phyloP scores from a whole-genome alignment of 78 protist genomes.

The Emiliania huxleyi region DNA sequence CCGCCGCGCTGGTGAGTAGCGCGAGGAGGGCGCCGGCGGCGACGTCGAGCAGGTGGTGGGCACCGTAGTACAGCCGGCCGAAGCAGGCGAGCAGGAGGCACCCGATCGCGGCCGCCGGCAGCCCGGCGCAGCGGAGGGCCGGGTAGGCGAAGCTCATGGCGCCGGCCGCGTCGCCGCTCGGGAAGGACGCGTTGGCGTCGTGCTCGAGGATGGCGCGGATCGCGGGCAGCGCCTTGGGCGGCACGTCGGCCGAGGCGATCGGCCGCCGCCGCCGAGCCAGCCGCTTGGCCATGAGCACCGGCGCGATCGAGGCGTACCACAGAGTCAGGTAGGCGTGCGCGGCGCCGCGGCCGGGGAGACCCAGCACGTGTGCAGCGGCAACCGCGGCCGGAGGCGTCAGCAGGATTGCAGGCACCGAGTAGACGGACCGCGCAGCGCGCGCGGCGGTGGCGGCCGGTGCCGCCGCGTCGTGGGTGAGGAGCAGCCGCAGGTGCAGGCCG shows the following conservation, averaged over 20 bases:
- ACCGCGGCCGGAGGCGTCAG: background rate
- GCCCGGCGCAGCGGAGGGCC: background rate
- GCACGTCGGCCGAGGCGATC: background rate
- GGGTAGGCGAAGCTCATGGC: background rate
- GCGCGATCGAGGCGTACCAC: background rate
- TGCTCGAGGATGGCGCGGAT: background rate
- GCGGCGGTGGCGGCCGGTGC: background rate
- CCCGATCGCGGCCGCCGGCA: background rate
- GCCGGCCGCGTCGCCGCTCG: background rate
- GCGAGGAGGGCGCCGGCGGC: background rate
- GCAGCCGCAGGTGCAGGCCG: background rate
- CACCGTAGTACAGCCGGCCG: background rate
- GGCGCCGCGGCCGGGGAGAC: background rate
- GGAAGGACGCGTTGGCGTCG: constrained; percentile 1
- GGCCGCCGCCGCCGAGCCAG: background rate
- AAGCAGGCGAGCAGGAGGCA: background rate
- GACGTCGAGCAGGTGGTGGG: background rate
- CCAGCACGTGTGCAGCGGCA: background rate
- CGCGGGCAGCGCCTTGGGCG: background rate
- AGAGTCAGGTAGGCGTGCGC: background rate
- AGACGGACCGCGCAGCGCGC: background rate
- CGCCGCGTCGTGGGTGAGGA: background rate
- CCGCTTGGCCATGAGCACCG: background rate
- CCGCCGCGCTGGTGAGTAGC: background rate
- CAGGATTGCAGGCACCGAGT: background rate